phyloP scores from a whole-genome alignment of 257 asterid genomes.

The Fraxinus americana region DNA sequence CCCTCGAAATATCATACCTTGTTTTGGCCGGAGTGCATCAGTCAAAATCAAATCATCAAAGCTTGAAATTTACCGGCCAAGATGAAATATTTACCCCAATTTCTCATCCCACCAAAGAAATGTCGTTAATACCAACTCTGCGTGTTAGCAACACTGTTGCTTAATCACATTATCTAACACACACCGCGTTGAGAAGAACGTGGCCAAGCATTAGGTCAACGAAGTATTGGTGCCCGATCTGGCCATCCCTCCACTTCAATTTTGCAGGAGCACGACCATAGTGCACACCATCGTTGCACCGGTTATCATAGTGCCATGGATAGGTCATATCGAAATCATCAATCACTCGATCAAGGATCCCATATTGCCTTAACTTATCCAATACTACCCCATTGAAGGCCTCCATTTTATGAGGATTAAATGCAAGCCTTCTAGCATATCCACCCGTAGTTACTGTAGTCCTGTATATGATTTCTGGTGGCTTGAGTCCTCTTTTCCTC shows the following conservation, averaged over 20 bases:
- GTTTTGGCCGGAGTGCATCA: neutral
- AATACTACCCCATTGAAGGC: conserved; percentile 77
- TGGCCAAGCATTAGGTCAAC: conserved; percentile 94
- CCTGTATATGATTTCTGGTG: conserved; percentile 66
- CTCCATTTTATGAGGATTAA: conserved; percentile 93
- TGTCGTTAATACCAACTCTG: neutral
- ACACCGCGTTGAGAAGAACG: conserved; percentile 63
- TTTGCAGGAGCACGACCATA: conserved; percentile 90
- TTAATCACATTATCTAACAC: conserved; percentile 29
- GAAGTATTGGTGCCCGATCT: conserved; percentile 86
- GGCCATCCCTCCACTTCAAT: conserved; percentile 81
- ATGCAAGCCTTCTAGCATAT: conserved; percentile 62
- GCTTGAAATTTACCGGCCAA: conserved; percentile 5
- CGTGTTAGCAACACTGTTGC: no score
- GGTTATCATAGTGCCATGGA: conserved; percentile 94
- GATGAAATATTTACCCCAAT: neutral
- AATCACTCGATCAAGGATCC: conserved; percentile 49
- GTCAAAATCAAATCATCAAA: neutral
- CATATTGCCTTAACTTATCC: conserved; percentile 65
- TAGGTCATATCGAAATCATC: conserved; percentile 89
- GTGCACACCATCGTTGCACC: conserved; percentile 94
- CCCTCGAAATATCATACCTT: conserved; percentile 7
- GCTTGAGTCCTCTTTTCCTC: conserved; percentile 42
- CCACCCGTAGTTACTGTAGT: conserved; percentile 91
- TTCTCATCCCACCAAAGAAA: neutral